Percentiles rank a stretch among this genome's conserved stretches.
These are phyloP conservation scores for Lasiosphaeris hirsuta DNA, from an alignment of 495 filamentous ascomycete species.

Conservation along the genomic window DNA sequence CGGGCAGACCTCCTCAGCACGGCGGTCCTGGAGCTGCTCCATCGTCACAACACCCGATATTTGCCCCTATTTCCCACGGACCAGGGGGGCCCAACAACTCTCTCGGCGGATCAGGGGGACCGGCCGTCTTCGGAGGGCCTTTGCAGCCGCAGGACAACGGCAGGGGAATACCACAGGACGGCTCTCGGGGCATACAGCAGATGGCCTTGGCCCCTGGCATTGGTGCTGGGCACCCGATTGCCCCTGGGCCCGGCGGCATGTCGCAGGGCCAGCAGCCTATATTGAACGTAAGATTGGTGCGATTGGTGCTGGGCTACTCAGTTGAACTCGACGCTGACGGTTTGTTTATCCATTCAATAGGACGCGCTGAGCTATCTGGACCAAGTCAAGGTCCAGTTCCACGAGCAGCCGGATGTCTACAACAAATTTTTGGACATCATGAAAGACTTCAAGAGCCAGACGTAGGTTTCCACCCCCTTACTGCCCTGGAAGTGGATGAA, in stretches of 20 bases:
- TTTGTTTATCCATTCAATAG: constrained; percentile 40
- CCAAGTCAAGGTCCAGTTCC: constrained; percentile 97
- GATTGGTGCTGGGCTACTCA: neutral
- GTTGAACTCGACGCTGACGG: constrained; percentile 9
- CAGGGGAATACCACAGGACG: constrained; percentile 39
- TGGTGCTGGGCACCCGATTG: constrained; percentile 26
- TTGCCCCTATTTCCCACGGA: constrained; percentile 52
- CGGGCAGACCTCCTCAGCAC: constrained; percentile 56
- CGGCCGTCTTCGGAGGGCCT: constrained; percentile 47
- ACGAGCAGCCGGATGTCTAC: constrained; percentile 95
- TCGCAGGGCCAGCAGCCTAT: constrained; percentile 93
- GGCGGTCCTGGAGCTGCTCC: constrained; percentile 62
- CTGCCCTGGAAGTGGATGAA: neutral
- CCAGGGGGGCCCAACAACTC: constrained; percentile 35
- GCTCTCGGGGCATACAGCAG: constrained; percentile 39
- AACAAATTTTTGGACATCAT: constrained; percentile 98
- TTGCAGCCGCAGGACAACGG: constrained; percentile 44
- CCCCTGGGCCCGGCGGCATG: constrained; percentile 42
- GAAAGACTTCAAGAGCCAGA: constrained; percentile 99
- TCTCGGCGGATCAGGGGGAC: constrained; percentile 31
- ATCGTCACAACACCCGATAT: constrained; percentile 55
- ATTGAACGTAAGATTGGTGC: constrained; percentile 65
- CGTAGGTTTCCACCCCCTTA: constrained; percentile 51
- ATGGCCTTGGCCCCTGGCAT: constrained; percentile 40
- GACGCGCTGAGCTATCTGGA: constrained; percentile 97